phyloP scores from a whole-genome alignment of 78 protist genomes.

The Speleostelium caveatum region DNA sequence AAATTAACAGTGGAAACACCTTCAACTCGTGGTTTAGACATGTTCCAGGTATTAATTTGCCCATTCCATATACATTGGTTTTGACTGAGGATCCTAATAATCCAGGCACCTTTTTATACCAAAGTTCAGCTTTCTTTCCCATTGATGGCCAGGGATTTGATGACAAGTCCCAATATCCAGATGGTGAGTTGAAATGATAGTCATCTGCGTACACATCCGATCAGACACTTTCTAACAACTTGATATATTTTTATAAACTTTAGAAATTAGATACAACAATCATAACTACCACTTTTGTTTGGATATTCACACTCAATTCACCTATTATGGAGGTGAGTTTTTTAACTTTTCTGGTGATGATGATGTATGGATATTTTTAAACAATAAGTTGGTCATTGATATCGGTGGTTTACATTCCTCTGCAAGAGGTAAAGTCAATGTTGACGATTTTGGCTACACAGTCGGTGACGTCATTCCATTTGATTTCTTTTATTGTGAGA shows the following conservation, averaged over 20 bases:
- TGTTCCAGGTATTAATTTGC: not conserved
- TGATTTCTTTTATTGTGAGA: slow-evolving; percentile 72
- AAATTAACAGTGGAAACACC: not conserved
- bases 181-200: no score
- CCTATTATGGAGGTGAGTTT: slow-evolving; percentile 16
- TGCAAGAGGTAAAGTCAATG: not conserved
- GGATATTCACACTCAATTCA: not conserved
- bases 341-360: slow-evolving; percentile 65
- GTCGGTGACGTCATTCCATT: slow-evolving; percentile 5
- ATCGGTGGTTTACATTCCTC: slow-evolving; percentile 57
- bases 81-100: not conserved
- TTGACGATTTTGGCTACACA: not conserved
- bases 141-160: slow-evolving; percentile 55
- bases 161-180: not conserved
- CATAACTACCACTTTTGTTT: slow-evolving; percentile 62
- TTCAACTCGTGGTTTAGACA: slow-evolving; percentile 31
- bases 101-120: not conserved
- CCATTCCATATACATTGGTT: not conserved
- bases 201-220: no score
- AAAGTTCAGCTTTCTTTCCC: slow-evolving; percentile 14
- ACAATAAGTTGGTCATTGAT: slow-evolving; percentile 58
- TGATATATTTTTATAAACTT: not conserved
- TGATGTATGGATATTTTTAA: slow-evolving; percentile 65
- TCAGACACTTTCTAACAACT: no score
- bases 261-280: not conserved